A percentile compares a stretch with the other conserved stretches of the same genome.
Evolutionary conservation across 169 alveolate genomes (phyloP).

Genomic region (Theileria parva): DNA sequence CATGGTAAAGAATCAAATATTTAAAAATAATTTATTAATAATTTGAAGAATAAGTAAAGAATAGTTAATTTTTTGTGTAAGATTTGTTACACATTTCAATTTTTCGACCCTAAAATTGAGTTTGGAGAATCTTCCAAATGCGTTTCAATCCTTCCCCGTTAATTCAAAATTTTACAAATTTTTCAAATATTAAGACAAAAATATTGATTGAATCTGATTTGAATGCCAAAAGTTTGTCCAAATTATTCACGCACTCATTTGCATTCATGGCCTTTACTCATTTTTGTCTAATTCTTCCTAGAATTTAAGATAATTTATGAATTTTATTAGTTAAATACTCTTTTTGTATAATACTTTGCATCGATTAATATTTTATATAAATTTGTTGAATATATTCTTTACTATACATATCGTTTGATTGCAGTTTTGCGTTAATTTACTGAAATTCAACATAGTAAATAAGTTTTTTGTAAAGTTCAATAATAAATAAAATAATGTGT

Average conservation of each 20-base stretch:
- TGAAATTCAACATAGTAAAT: not conserved
- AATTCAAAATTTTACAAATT: not conserved
- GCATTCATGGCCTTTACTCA: not conserved
- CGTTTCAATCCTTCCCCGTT: not conserved
- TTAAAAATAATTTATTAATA: no score
- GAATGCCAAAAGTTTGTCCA: not conserved
- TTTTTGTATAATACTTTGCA: not conserved
- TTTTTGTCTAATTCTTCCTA: not conserved
- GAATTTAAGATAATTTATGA: not conserved
- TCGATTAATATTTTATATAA: no score
- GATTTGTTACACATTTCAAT: not conserved
- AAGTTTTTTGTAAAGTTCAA: not conserved
- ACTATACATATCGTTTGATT: not conserved
- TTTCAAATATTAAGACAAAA: not conserved
- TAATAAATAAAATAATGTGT: not conserved
- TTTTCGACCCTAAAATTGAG: not conserved
- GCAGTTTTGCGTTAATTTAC: not conserved
- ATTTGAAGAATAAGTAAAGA: not conserved
- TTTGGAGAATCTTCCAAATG: not conserved
- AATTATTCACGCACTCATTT: slow-evolving; percentile 9
- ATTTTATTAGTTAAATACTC: not conserved
- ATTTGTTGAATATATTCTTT: not conserved
- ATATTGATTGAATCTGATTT: not conserved
- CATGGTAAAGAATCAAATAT: not conserved
- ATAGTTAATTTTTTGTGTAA: not conserved